Base-by-base conservation (phyloP, 2,329 filamentous ascomycete genomes). In the Fusarium haematococcum region DNA sequence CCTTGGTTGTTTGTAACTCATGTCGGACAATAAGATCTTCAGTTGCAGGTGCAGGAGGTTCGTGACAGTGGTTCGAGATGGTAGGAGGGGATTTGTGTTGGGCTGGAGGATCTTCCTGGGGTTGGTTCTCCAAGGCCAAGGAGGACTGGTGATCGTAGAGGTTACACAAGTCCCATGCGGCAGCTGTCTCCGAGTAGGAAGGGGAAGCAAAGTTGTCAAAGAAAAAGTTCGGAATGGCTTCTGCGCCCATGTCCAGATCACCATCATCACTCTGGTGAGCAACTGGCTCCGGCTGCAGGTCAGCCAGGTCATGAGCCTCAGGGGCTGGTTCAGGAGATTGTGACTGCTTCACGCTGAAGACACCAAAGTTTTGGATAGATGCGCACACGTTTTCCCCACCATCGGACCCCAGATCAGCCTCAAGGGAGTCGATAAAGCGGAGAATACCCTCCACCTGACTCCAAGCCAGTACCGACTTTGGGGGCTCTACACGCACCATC, bases 391-490 rank as follows among this genome's bases (percentile, higher is more conserved):
- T 23, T 54, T 66, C 25, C 25, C 43, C 57, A 30, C 54, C 35
- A 16, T 25, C 37, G 1, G 63, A 39, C 18, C 41, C 41, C 27
- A 32, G 20, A 30, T 37, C 45, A n/a, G 59, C 58, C 18, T 69
- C 69, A 1, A 68, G 52, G 3, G 65, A 59, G 32, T 71, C 71
- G 35, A 73, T 61, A 50, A 45, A 35, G 30, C 61, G 61, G 41
- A 73, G 65, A 62, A 73, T 73, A 11, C 60, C 60, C 35, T 73
- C 71, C 25, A 73, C 60, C 43, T 71, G 59, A n/a, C 56, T 62
- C 65, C 63, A 67, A 23, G 41, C 54, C 54, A 71, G 33, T 56
- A 71, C 41, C 16, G 63, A 62, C 18, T 37, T 56, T 16, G 54
- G 66, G 59, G 66, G 58, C 8, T 60, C 69, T 71, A 25, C 41